Conservation (phyloP, 2,329 filamentous ascomycete species). For the Zymoseptoria brevis region DNA sequence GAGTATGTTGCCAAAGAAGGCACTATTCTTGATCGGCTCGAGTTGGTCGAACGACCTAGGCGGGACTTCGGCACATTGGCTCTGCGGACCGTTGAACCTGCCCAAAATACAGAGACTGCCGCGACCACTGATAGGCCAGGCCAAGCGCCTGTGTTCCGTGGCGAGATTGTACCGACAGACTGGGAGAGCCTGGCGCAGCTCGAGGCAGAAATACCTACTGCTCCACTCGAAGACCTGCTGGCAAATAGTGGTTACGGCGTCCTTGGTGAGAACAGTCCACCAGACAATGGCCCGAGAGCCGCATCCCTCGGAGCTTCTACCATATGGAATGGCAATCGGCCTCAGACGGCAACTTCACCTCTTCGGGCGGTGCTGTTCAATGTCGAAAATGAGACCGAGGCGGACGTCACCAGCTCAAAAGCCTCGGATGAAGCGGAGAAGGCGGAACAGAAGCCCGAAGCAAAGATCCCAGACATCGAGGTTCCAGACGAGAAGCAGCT, state of each 20-base stretch:
- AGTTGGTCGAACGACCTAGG: not conserved
- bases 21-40: not conserved
- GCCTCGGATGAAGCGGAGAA: not conserved
- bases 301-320: constrained; percentile 4
- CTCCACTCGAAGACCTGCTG: constrained; percentile 37
- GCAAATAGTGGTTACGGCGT: constrained; percentile 34
- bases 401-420: not conserved
- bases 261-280: constrained; percentile 8
- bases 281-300: not conserved
- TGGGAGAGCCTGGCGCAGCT: constrained; percentile 23
- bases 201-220: constrained; percentile 29
- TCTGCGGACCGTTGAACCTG: not conserved
- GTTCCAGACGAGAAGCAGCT: constrained; percentile 22
- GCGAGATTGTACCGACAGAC: constrained; percentile 24
- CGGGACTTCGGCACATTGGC: not conserved
- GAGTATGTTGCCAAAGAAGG: constrained; percentile 12
- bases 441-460: not conserved
- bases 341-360: constrained; percentile 4
- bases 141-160: not conserved
- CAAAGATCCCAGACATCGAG: not conserved
- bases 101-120: not conserved
- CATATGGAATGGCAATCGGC: constrained; percentile 8
- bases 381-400: constrained; percentile 1
- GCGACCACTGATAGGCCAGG: not conserved
- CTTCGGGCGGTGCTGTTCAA: constrained; percentile 1